These are phyloP conservation scores for Dryas octopetala DNA, from an alignment of 306 rosid genomes.

Conservation along the genomic window DNA sequence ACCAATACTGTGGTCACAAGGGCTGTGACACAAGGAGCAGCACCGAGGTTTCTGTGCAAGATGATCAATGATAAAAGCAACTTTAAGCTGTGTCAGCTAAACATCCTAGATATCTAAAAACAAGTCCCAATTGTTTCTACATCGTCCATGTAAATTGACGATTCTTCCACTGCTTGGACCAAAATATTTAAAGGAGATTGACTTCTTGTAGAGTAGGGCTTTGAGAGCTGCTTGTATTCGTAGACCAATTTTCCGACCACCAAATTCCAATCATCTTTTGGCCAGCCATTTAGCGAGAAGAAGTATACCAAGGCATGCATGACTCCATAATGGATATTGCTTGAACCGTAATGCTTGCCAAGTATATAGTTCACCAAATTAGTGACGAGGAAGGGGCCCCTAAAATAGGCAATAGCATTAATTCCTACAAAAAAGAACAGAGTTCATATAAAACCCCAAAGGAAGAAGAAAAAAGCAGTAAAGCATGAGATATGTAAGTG, in stretches of 20 bases:
- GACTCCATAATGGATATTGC: conserved; percentile 43
- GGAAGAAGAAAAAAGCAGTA: background rate
- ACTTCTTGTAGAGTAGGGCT: conserved; percentile 51
- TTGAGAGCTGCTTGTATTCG: conserved; percentile 69
- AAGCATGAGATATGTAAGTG: background rate
- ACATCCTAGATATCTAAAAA: conserved; percentile 40
- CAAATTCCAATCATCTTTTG: conserved; percentile 81
- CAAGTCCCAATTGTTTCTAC: conserved; percentile 51
- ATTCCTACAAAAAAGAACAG: conserved; percentile 37
- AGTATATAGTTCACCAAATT: conserved; percentile 59
- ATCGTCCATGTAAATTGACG: conserved; percentile 53
- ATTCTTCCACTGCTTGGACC: conserved; percentile 54
- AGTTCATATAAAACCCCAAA: too few species aligned
- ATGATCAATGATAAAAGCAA: conserved; percentile 39
- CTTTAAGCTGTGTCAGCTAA: conserved; percentile 44
- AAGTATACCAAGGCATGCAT: conserved; percentile 67
- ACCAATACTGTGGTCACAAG: conserved; percentile 42
- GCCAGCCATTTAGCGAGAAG: conserved; percentile 59
- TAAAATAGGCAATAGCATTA: conserved; percentile 67
- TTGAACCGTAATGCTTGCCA: conserved; percentile 41
- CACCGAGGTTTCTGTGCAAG: conserved; percentile 48
- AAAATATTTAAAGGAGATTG: conserved; percentile 40
- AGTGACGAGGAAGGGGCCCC: conserved; percentile 68
- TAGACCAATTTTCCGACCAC: conserved; percentile 67
- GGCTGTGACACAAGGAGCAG: conserved; percentile 43